Evolutionary conservation across 225 moss, liverwort and hornwort genomes (phyloP), one percentile per base, ranked within the genome.

Genomic region (Bryum argenteum): DNA sequence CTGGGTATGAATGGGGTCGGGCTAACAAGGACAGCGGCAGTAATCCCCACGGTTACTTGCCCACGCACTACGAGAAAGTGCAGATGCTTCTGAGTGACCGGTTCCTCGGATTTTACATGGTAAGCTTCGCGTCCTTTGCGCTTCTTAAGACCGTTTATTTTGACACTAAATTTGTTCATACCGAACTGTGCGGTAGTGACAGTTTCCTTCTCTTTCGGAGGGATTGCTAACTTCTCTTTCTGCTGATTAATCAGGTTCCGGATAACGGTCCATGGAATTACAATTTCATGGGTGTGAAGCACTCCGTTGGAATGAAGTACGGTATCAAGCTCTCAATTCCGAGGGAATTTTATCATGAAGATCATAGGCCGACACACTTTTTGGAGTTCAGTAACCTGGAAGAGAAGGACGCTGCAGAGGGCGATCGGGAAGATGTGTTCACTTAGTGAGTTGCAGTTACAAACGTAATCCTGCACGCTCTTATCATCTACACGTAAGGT

Each of bases 221-320:
- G 28, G 20, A 63, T 41, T 55, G 7, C n/a, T 73, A 55, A 83
- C n/a, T 23, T 61, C 5, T 11, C 47, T 80, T 39, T 20, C 68
- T 13, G 15, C 65, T 66, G 50, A 56, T 77, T 54, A 22, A 22
- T 54, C 79, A 98, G 97, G 92, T 92, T 61, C 98, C 98, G 22
- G 94, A 94, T 52, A 93, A 89, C 52, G 98, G 98, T 47, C 98
- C 98, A 19, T 98, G 98, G 98, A 98, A 98, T 76, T 98, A 91
- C 85, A 98, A 98, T 68, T 98, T 98, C 56, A 98, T 98, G 98
- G 98, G 98, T 48, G 98, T 98, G 33, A 98, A 94, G 58, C 98
- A 98, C 71, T 98, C 98, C 3, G 83, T 88, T 56, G 98, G 98
- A 68, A 98, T 98, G 98, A 98, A 98, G 69, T 98, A 89, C 5